Evolutionary conservation across 2,329 filamentous ascomycete species (phyloP), one percentile per base, ranked within the genome.

Genomic region (Gnomoniopsis sp.): DNA sequence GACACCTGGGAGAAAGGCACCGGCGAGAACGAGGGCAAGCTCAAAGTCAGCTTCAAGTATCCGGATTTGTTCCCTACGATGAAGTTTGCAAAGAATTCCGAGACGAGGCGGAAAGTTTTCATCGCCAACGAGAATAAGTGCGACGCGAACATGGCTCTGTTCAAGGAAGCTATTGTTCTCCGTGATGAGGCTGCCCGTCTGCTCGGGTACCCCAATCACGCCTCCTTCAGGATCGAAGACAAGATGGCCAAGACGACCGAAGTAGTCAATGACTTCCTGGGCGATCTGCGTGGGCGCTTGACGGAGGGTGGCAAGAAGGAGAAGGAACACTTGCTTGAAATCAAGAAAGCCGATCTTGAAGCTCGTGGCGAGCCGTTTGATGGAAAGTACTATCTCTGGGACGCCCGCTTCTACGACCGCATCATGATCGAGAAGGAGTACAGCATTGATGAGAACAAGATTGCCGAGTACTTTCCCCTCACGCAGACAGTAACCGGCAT

Each of bases 391-490:
- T 93, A 90, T 72, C 82, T 93, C 44, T 95, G 91, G 90, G 90
- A 95, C 65, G 83, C 89, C 68, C 81, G 88, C 46, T 95, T 86
- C 74, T 95, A 93, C 72, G 88, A 91, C 65, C 86, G 88, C 7
- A 77, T 93, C 69, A 88, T 92, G 83, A 84, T 92, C 43, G 89
- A 93, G 76, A 84, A 88, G 69, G 88, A 93, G 69, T 93, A 87
- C 71, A 87, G 84, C 66, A 87, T 95, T 49, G 89, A 93, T 63
- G 89, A 93, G 71, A 85, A 87, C 66, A 84, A 87, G 69, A 90
- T 95, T 67, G 86, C 90, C 11, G 88, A 95, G 73, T 95, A 93
- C 74, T 95, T 95, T 75, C 90, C 91, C 3, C 79, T 93, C 7
- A 80, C 86, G 60, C 83, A 85, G 15, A 91, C 89, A 0, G 87